Evolutionary conservation across 352 stramenopile genomes (phyloP), one percentile per base, ranked within the genome.

Genomic region (Elongisporangium undulatum): DNA sequence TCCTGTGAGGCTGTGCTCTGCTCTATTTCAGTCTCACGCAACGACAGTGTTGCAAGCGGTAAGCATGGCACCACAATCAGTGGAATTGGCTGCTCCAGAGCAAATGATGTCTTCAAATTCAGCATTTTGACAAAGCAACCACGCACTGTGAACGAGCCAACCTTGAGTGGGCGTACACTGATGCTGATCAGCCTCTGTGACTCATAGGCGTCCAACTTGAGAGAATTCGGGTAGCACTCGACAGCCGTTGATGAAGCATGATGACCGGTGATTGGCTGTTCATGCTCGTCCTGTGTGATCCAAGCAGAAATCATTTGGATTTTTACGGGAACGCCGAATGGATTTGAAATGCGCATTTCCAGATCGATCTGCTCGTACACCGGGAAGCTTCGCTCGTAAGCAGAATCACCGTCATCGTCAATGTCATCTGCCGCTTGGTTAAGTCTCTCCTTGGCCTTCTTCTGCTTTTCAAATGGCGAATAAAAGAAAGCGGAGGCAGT

Each of bases 81-180:
- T 10, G 6, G 53, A 5, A 80, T 34, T 13, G 71, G 59, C 2
- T 49, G 49, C 17, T 58, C 54, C 10, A 87, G 57, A 15, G 58
- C 45, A 53, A 79, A 89, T 3, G 75, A 87, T 1, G 75, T 89
- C 53, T 74, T 82, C 41, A 92, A 68, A 59, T 82, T 89, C 41
- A 87, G 58, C 20, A 71, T 61, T 29, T 81, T 85, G 12, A 90
- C 65, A 20, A 87, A 90, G 59, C 79, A 89, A 5, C 83, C 83
- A 3, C 65, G 60, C 20, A 92, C 62, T 7, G 63, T 51, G 22
- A 85, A 84, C 2, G 16, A 56, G 1, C 83, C 83, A n/a, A 63
- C 26, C 51, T 48, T 60, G 9, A 90, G 62, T 3, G 79, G 73
- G 55, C 79, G 79, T 15, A 90, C 59, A 4, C 61, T 55, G 19